Evolutionary conservation across 2,329 filamentous ascomycete genomes (phyloP), one percentile per base, ranked within the genome.

Genomic region (Paecilomyces dactylethromorphus): DNA sequence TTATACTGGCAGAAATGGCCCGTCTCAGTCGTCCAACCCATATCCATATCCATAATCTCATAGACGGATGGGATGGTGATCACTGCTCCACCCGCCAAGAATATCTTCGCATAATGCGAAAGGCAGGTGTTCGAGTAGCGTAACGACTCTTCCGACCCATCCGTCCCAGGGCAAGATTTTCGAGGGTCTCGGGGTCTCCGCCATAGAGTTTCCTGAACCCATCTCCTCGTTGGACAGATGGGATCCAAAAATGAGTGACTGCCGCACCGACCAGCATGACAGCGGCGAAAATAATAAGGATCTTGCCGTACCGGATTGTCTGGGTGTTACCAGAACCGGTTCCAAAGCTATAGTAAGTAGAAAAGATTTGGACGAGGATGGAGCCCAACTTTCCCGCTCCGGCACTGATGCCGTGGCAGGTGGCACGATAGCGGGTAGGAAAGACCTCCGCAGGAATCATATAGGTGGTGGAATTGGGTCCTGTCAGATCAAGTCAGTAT

Each of bases 361-460:
- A 74, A 55, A 77, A 73, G 22, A 77, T 56, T 58, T 77, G 74
- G 21, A 77, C 73, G 13, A 76, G 66, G 55, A 78, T 74, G 0
- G 81, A 80, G 18, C 82, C 82, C 0, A 84, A 67, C 65, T 84
- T 84, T 3, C 82, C 82, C 1, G 75, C 67, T 0, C 76, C 82
- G n/a, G 82, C 82, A 29, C 78, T 76, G 60, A 84, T 77, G 21
- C 82, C 82, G 64, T 84, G 80, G 60, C 78, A 81, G 1, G 79
- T 81, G 56, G 76, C 81, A 18, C 82, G 77, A 64, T 83, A 84
- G 18, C 79, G 74, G 0, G 82, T 84, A 3, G 82, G 82, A 62
- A 84, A 84, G 56, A 82, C 76, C 61, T 84, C 82, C 12, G 81
- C 81, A n/a, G 82, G 79, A 39, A 84, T 79, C 64, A 79, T 77